These are phyloP conservation scores for Acer campestre DNA, from an alignment of 345 rosid genomes.

Conservation along the genomic window DNA sequence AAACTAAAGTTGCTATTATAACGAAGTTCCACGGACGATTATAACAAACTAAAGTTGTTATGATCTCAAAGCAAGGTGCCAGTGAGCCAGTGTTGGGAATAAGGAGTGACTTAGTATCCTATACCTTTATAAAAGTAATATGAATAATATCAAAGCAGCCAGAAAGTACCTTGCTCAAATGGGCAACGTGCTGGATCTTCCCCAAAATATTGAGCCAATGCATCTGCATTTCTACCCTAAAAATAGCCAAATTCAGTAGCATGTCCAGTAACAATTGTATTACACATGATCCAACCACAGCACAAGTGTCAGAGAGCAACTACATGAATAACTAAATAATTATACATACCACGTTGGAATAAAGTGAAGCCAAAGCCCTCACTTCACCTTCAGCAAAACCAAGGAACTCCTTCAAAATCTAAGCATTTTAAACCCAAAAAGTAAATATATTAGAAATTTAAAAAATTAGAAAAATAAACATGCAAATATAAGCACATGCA, in stretches of 20 bases:
- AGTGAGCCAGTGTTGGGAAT: background rate
- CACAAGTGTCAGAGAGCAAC: background rate
- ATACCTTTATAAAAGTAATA: background rate
- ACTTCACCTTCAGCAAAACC: conserved; percentile 76
- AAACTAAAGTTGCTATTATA: too few relatives aligned
- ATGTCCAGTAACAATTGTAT: conserved; percentile 9
- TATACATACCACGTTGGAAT: conserved; percentile 66
- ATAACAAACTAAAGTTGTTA: too few relatives aligned
- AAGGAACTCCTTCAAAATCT: conserved; percentile 77
- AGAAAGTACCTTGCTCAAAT: conserved; percentile 73
- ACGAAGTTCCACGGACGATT: too few relatives aligned
- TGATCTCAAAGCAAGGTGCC: background rate
- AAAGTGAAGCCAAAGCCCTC: conserved; percentile 63
- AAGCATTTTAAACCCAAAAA: conserved; percentile 20
- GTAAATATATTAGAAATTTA: conserved; percentile 17
- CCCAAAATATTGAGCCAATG: conserved; percentile 79
- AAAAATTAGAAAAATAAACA: background rate
- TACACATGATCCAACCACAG: conserved; percentile 4
- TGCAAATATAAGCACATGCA: background rate
- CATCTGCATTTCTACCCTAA: conserved; percentile 87
- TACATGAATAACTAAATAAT: background rate
- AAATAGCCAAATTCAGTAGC: conserved; percentile 22
- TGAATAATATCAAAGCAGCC: background rate
- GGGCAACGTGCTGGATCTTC: conserved; percentile 92
- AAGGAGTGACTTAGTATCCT: background rate